A percentile compares a stretch with the other conserved stretches of the same genome.
Evolutionary conservation across 2,329 filamentous ascomycete species (phyloP).

Genomic region (Aaosphaeria arxii): DNA sequence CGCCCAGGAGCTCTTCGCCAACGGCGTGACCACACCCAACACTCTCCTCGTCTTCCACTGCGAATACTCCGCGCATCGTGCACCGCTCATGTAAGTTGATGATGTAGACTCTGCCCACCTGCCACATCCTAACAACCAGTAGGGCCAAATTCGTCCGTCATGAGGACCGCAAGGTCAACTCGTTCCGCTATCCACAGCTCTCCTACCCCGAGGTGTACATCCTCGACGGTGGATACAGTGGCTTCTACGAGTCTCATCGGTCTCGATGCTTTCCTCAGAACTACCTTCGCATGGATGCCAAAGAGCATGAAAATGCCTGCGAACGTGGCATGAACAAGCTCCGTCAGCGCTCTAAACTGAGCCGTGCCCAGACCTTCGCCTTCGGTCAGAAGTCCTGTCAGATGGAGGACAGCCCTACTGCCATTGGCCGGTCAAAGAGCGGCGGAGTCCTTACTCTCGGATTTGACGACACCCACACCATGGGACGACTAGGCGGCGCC

Average conservation of each 20-base stretch:
- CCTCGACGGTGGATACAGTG: constrained; percentile 91
- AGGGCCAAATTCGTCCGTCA: constrained; percentile 85
- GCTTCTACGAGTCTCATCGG: constrained; percentile 79
- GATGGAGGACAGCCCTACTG: constrained; percentile 63
- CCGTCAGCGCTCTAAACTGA: constrained; percentile 81
- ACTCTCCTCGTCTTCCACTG: constrained; percentile 92
- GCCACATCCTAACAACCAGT: constrained; percentile 13
- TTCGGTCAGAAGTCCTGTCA: constrained; percentile 70
- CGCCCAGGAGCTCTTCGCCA: constrained; percentile 72
- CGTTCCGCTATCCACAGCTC: constrained; percentile 79
- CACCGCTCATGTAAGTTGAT: constrained; percentile 44
- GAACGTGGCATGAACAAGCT: constrained; percentile 93
- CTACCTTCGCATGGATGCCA: constrained; percentile 94
- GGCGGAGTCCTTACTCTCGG: constrained; percentile 26
- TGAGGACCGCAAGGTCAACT: constrained; percentile 81
- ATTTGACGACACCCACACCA: constrained; percentile 24
- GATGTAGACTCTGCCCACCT: neutral
- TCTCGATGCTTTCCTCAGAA: constrained; percentile 86
- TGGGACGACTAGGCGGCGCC: constrained; percentile 30
- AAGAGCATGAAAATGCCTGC: constrained; percentile 87
- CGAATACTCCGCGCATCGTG: constrained; percentile 96
- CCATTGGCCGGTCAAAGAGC: constrained; percentile 31
- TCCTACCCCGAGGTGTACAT: constrained; percentile 98
- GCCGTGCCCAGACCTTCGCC: constrained; percentile 88
- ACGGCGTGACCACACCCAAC: constrained; percentile 49